Evolutionary conservation across 2,329 filamentous ascomycete species (phyloP), one percentile per base, ranked within the genome.

Genomic region (Neurospora sp.): DNA sequence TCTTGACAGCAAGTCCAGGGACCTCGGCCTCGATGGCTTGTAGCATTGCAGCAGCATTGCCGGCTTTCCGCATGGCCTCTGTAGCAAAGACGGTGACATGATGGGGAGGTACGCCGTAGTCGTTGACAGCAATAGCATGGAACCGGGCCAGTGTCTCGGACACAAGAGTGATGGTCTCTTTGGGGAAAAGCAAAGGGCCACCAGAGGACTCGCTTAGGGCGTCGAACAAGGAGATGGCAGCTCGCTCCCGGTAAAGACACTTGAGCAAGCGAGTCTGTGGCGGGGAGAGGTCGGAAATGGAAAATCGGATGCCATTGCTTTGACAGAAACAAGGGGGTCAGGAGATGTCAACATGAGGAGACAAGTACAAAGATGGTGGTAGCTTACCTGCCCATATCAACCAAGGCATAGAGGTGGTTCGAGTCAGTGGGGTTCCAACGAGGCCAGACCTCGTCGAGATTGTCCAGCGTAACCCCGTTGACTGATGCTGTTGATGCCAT

Each of bases 291-390:
- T 93, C 89, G 8, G 93, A 92, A 76, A 97, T 92, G 65, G 92
- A 95, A 83, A 97, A 97, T 69, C 94, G 92, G 76, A 97, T 95
- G 75, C 93, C 94, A 83, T 97, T 97, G 83, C 93, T 92, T 74
- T 19, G 8, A 41, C 36, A 66, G 66, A 65, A 66, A 39, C 17
- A 36, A 68, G 68, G 70, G 68, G 39, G 69, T 68, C 70, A 68
- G 41, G 10, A 70, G 40, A 68, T 37, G 19, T 8, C 33, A 28
- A 11, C n/a, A 69, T 66, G 10, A 52, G 65, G 68, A 17, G 37
- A 66, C 15, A 68, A 71, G 62, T 28, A 39, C 68, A 67, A 66
- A 23, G 38, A n/a, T 17, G 57, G 28, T 41, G 57, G n/a, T 41
- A 46, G 57, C 73, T 73, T 69, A 86, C 86, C 86, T 87, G 76